phyloP scores from a whole-genome alignment of 352 stramenopile species.

The Pythium pectinolyticum region DNA sequence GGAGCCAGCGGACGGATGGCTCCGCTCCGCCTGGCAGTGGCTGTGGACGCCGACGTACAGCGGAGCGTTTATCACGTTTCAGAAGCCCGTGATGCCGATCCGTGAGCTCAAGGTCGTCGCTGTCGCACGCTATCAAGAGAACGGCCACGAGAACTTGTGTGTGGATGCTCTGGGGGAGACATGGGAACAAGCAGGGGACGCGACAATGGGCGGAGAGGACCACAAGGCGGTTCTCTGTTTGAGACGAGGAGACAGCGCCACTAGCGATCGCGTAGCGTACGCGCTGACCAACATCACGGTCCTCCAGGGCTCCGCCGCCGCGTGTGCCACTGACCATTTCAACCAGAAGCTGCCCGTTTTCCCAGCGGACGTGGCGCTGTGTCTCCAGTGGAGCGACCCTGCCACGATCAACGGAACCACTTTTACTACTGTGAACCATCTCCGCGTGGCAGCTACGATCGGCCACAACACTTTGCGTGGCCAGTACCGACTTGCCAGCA shows the following conservation, averaged over 20 bases:
- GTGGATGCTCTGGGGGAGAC: neutral
- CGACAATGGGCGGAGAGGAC: slow-evolving; percentile 25
- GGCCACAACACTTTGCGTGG: neutral
- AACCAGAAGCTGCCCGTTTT: neutral
- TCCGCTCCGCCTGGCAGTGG: slow-evolving; percentile 7
- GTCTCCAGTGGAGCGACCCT: slow-evolving; percentile 3
- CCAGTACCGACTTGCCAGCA: neutral
- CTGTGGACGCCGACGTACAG: slow-evolving; percentile 16
- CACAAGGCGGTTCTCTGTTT: slow-evolving; percentile 34
- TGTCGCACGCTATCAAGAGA: slow-evolving; percentile 7
- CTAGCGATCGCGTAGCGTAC: slow-evolving; percentile 1
- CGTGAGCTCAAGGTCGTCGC: slow-evolving; percentile 33
- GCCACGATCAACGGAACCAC: neutral
- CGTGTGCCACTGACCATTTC: neutral
- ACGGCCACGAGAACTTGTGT: slow-evolving; percentile 1
- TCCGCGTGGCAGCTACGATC: neutral
- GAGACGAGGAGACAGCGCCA: slow-evolving; percentile 1
- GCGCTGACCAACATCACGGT: neutral
- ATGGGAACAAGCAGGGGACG: slow-evolving; percentile 4
- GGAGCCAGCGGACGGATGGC: slow-evolving; percentile 28
- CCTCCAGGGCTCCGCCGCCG: neutral
- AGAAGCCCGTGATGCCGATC: slow-evolving; percentile 40
- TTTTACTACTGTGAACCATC: neutral
- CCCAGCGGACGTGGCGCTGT: neutral
- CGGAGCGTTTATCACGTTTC: slow-evolving; percentile 38